Conservation (phyloP, 495 filamentous ascomycete species). For the Umbilicaria muhlenbergii region DNA sequence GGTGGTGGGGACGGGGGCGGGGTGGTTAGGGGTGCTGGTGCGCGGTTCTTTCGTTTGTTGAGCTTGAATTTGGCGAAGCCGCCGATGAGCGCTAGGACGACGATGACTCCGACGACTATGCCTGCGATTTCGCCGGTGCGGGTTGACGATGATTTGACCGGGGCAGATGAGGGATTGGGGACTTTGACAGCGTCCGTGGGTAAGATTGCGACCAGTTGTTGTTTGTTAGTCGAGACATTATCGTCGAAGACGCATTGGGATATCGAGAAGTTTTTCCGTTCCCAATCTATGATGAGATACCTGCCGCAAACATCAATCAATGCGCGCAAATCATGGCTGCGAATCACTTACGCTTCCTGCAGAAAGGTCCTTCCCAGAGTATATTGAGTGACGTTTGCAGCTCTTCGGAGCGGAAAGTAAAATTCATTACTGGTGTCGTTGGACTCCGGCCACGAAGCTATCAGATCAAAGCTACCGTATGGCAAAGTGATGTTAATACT, state of each 20-base stretch:
- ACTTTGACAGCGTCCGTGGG: neutral
- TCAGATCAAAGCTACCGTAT: conserved; percentile 35
- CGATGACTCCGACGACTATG: conserved; percentile 10
- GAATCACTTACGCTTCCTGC: conserved; percentile 29
- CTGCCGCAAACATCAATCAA: neutral
- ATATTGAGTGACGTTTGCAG: conserved; percentile 33
- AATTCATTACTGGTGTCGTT: conserved; percentile 16
- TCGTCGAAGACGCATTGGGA: conserved; percentile 6
- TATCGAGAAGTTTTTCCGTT: conserved; percentile 13
- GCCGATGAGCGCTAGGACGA: conserved; percentile 4
- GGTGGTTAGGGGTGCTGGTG: too few species aligned
- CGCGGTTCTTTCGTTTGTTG: neutral
- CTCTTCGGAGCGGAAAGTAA: conserved; percentile 39
- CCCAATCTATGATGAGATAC: conserved; percentile 16
- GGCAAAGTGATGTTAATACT: conserved; percentile 34
- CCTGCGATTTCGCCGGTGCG: conserved; percentile 7
- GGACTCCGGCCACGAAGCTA: conserved; percentile 4
- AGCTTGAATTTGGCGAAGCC: neutral
- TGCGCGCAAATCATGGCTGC: too few species aligned
- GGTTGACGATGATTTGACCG: neutral
- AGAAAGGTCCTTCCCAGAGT: conserved; percentile 39
- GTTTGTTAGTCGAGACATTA: neutral
- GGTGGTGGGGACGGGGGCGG: too few species aligned
- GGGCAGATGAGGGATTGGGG: neutral
- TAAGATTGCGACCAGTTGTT: conserved; percentile 6